These are phyloP conservation scores for Elongisporangium undulatum DNA, from an alignment of 352 stramenopile species.

Conservation along the genomic window DNA sequence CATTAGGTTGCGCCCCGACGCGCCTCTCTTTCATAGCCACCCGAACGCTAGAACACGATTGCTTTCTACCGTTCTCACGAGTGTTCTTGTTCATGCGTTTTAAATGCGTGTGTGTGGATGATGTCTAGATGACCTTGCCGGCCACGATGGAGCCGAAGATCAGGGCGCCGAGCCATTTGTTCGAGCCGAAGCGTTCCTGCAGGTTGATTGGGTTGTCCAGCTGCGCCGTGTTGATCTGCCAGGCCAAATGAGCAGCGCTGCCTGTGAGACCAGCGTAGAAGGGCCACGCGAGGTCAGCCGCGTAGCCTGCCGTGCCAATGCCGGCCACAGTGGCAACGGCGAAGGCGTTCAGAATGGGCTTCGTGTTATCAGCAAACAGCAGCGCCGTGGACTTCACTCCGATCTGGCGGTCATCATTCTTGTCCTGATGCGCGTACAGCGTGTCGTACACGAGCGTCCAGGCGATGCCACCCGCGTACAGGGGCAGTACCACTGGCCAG, in stretches of 20 bases:
- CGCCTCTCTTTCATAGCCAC: too few species aligned
- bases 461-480: slow-evolving; percentile 93
- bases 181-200: slow-evolving; percentile 92
- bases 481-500: slow-evolving; percentile 87
- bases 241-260: slow-evolving; percentile 92
- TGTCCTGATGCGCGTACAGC: slow-evolving; percentile 98
- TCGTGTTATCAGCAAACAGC: slow-evolving; percentile 93
- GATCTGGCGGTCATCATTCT: slow-evolving; percentile 95
- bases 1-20: too few species aligned
- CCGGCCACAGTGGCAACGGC: slow-evolving; percentile 57
- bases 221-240: slow-evolving; percentile 96
- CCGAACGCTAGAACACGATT: slow-evolving; percentile 3
- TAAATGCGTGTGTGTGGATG: neutral
- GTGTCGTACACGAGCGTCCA: slow-evolving; percentile 99
- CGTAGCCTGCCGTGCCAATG: slow-evolving; percentile 68
- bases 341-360: slow-evolving; percentile 90
- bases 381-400: slow-evolving; percentile 95
- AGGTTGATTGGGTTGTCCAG: slow-evolving; percentile 93
- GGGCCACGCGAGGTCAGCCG: slow-evolving; percentile 73
- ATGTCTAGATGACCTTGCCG: slow-evolving; percentile 57
- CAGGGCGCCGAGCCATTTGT: slow-evolving; percentile 87
- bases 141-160: slow-evolving; percentile 82
- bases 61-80: slow-evolving; percentile 11
- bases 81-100: slow-evolving; percentile 6
- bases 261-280: slow-evolving; percentile 89